These are phyloP conservation scores for Mycena haematopus DNA, from an alignment of 768 basidiomycete species.

Conservation along the genomic window DNA sequence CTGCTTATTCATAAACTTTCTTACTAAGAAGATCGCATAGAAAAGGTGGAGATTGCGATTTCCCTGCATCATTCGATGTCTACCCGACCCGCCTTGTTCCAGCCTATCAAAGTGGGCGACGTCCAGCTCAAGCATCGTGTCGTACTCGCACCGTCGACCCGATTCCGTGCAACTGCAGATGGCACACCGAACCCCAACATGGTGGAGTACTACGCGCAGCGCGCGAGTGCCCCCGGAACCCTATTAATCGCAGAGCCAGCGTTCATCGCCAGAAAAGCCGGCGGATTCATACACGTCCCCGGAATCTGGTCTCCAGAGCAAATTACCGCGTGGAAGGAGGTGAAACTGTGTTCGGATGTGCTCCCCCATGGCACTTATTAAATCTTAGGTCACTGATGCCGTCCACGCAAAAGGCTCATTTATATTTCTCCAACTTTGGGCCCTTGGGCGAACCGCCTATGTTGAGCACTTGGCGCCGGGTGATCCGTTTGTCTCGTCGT, in stretches of 20 bases:
- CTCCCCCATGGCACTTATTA: not conserved
- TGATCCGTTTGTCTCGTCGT: conserved; percentile 40
- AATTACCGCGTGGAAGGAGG: conserved; percentile 59
- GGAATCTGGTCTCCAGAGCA: conserved; percentile 73
- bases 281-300: conserved; percentile 57
- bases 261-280: conserved; percentile 55
- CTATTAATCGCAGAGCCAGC: conserved; percentile 66
- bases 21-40: not conserved
- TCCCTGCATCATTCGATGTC: not conserved
- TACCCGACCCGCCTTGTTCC: conserved; percentile 43
- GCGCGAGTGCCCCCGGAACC: conserved; percentile 54
- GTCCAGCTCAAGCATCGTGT: conserved; percentile 54
- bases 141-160: conserved; percentile 61
- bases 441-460: conserved; percentile 53
- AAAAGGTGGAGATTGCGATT: not conserved
- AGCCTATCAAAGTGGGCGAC: conserved; percentile 51
- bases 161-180: conserved; percentile 32
- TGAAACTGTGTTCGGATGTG: not conserved
- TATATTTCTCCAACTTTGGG: conserved; percentile 66
- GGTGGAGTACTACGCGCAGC: conserved; percentile 56
- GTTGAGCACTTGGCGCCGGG: conserved; percentile 43
- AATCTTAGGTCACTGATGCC: conserved; percentile 55
- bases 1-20: not conserved
- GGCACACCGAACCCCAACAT: conserved; percentile 36
- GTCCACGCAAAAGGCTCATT: conserved; percentile 58